A percentile compares a stretch with the other conserved stretches of the same genome.
phyloP scores from a whole-genome alignment of 1,284 basidiomycete species.

The Erythrobasidium hasegawianum region DNA sequence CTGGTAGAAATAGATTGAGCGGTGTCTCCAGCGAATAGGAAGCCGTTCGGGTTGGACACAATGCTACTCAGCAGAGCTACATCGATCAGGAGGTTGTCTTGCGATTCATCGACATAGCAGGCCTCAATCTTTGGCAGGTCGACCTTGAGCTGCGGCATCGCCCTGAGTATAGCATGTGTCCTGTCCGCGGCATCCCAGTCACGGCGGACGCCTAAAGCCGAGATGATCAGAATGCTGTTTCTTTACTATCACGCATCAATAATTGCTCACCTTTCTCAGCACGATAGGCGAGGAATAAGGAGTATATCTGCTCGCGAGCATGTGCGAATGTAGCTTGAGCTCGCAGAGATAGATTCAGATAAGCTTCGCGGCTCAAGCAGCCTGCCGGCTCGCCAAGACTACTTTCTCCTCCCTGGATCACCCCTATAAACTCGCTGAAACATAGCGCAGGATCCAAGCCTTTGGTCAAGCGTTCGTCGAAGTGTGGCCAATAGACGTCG shows the following conservation, averaged over 20 bases:
- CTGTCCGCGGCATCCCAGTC: constrained; percentile 64
- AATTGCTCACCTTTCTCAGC: constrained; percentile 53
- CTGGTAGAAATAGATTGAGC: constrained; percentile 70
- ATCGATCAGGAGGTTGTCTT: constrained; percentile 68
- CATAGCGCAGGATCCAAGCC: constrained; percentile 61
- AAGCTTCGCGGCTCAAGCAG: constrained; percentile 54
- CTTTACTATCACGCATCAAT: no score
- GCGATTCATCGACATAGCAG: constrained; percentile 66
- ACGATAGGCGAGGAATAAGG: constrained; percentile 58
- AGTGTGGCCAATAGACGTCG: constrained; percentile 61
- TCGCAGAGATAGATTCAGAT: constrained; percentile 54
- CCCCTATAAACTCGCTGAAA: constrained; percentile 66
- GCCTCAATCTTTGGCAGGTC: constrained; percentile 51
- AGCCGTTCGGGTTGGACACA: constrained; percentile 61
- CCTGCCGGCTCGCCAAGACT: constrained; percentile 39
- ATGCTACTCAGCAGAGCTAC: constrained; percentile 58
- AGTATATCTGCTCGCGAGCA: constrained; percentile 56
- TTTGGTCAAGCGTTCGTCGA: constrained; percentile 58
- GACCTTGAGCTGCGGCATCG: constrained; percentile 45
- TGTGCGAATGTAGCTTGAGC: constrained; percentile 57
- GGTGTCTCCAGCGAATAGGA: constrained; percentile 75
- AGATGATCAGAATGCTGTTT: no score
- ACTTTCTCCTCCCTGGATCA: constrained; percentile 64
- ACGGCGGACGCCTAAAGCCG: constrained; percentile 42
- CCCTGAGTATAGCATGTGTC: constrained; percentile 57